Evolutionary conservation across 1,139 yeast species (phyloP).

Genomic region (Diutina ranongensis): DNA sequence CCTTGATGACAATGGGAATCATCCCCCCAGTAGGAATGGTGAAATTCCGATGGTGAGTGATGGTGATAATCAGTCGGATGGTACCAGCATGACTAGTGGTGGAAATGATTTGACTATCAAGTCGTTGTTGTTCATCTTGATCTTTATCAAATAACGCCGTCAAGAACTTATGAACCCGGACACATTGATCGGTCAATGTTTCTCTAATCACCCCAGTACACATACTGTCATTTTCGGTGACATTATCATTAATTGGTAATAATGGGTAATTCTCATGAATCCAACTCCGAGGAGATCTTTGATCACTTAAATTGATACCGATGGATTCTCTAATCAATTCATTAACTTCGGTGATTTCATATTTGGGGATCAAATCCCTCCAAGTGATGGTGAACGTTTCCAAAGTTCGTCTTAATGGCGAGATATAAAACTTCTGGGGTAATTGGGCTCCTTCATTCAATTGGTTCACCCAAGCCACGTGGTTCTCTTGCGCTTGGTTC

Average conservation of each 20-base stretch:
- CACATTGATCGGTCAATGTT: conserved; percentile 33
- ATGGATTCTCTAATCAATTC: conserved; percentile 12
- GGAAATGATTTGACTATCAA: conserved; percentile 19
- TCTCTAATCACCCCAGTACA: conserved; percentile 33
- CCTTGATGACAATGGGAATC: conserved; percentile 46
- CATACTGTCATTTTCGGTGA: conserved; percentile 36
- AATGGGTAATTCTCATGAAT: conserved; percentile 26
- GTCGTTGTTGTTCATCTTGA: conserved; percentile 11
- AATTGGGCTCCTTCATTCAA: conserved; percentile 25
- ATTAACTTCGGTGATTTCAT: conserved; percentile 5
- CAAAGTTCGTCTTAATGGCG: conserved; percentile 16
- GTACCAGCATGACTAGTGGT: conserved; percentile 57
- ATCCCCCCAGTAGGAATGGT: conserved; percentile 55
- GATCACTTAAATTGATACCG: conserved; percentile 17
- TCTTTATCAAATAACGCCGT: conserved; percentile 36
- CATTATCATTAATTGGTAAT: conserved; percentile 19
- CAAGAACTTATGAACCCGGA: conserved; percentile 37
- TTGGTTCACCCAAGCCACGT: conserved; percentile 14
- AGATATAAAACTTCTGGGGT: conserved; percentile 16
- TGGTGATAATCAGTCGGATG: conserved; percentile 40
- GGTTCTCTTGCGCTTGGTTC: not conserved
- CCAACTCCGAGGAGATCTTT: conserved; percentile 17
- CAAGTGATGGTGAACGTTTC: conserved; percentile 15
- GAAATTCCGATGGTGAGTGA: conserved; percentile 41
- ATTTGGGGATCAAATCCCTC: conserved; percentile 10